Conservation (phyloP, 352 stramenopile genomes). For the Globisporangium splendens region DNA sequence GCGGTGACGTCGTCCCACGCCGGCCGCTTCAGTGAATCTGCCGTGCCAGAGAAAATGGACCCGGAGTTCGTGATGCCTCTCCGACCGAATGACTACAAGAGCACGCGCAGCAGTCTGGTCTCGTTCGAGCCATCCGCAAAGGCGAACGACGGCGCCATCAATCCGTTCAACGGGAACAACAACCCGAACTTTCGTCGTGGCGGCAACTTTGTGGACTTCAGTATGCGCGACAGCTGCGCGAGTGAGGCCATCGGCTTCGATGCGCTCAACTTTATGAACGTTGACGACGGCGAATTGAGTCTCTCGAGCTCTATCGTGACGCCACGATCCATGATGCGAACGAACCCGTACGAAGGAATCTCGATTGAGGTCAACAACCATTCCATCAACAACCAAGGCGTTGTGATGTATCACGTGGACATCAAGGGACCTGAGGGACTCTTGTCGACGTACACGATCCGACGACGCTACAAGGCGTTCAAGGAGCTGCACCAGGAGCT, state of each 20-base stretch:
- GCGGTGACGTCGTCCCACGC: neutral
- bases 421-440: constrained; percentile 75
- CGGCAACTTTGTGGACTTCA: constrained; percentile 22
- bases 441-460: constrained; percentile 84
- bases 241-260: constrained; percentile 59
- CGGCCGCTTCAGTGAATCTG: constrained; percentile 18
- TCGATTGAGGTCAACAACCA: constrained; percentile 47
- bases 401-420: constrained; percentile 88
- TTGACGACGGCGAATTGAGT: constrained; percentile 25
- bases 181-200: constrained; percentile 9
- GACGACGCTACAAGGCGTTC: constrained; percentile 74
- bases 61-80: constrained; percentile 36
- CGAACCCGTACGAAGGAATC: constrained; percentile 65
- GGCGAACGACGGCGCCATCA: constrained; percentile 8
- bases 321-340: constrained; percentile 23
- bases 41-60: constrained; percentile 27
- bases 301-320: constrained; percentile 26
- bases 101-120: constrained; percentile 57
- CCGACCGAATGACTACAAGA: constrained; percentile 21
- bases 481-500: constrained; percentile 76
- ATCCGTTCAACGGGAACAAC: constrained; percentile 13
- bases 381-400: constrained; percentile 47
- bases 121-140: constrained; percentile 38
- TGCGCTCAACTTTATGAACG: constrained; percentile 47
- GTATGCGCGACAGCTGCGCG: constrained; percentile 46